Conservation (phyloP, 2,329 filamentous ascomycete genomes). For the Chaetomium sp. region DNA sequence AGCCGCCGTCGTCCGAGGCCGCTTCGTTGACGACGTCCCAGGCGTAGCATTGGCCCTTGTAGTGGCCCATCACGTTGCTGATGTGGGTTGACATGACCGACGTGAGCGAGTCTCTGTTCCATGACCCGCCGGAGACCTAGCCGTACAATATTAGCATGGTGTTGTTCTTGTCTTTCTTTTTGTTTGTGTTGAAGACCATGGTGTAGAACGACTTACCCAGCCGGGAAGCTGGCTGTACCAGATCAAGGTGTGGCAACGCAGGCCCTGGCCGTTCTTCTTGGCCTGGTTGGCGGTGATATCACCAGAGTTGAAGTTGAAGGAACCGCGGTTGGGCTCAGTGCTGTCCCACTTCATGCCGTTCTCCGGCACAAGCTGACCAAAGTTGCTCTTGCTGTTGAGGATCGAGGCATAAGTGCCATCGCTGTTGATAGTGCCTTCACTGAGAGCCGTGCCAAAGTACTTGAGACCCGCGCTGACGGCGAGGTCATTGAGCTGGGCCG, state of each 20-base stretch:
- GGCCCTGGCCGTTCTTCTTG: constrained; percentile 40
- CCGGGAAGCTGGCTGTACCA: constrained; percentile 47
- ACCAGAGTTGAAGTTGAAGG: constrained; percentile 28
- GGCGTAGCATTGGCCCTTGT: constrained; percentile 52
- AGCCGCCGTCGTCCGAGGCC: constrained; percentile 50
- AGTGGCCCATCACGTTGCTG: constrained; percentile 50
- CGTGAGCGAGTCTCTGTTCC: constrained; percentile 53
- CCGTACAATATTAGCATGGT: no score
- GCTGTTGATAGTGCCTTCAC: constrained; percentile 47
- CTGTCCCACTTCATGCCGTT: constrained; percentile 60
- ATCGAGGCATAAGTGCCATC: constrained; percentile 49
- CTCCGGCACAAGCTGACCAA: constrained; percentile 58
- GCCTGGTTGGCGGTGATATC: constrained; percentile 47
- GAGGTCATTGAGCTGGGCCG: constrained; percentile 41
- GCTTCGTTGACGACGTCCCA: constrained; percentile 65
- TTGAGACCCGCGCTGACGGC: constrained; percentile 49
- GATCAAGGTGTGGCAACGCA: constrained; percentile 58
- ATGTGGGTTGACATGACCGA: constrained; percentile 52
- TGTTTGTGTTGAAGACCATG: background rate
- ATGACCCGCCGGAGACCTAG: constrained; percentile 34
- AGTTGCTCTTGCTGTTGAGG: constrained; percentile 49
- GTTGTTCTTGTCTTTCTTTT: no score
- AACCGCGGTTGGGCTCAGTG: constrained; percentile 46
- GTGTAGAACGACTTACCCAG: constrained; percentile 37
- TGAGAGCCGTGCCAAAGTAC: constrained; percentile 61